A percentile compares a stretch with the other conserved stretches of the same genome.
Conservation (phyloP, 73 alveolate genomes). For the Halteria grandinella region DNA sequence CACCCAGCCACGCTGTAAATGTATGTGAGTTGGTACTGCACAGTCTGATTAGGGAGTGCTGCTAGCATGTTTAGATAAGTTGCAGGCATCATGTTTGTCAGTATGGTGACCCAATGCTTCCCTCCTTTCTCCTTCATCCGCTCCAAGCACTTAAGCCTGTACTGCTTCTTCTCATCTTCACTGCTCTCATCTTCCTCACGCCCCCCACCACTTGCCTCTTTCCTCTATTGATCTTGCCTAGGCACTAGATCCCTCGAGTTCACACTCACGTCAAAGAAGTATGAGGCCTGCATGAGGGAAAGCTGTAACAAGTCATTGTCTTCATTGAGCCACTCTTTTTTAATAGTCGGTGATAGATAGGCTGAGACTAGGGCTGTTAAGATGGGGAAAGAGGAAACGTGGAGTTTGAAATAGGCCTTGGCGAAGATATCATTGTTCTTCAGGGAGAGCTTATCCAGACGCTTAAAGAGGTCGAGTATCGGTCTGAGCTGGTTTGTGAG, state of each 20-base stretch:
- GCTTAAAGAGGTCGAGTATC: not conserved
- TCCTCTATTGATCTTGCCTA: too few relatives aligned
- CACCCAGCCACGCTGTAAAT: too few relatives aligned
- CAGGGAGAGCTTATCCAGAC: not conserved
- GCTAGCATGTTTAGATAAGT: too few relatives aligned
- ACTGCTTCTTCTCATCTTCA: too few relatives aligned
- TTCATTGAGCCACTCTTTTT: not conserved
- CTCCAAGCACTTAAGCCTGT: too few relatives aligned
- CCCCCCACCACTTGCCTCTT: too few relatives aligned
- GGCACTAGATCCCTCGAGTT: conserved; percentile 6
- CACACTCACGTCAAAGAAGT: conserved; percentile 32
- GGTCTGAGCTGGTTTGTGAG: not conserved
- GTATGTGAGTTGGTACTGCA: too few relatives aligned
- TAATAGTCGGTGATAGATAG: not conserved
- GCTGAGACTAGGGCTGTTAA: not conserved
- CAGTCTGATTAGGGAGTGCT: too few relatives aligned
- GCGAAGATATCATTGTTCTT: conserved; percentile 7
- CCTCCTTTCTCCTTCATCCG: too few relatives aligned
- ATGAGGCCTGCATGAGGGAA: not conserved
- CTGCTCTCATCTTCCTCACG: too few relatives aligned
- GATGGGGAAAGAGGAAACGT: not conserved
- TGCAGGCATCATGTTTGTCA: too few relatives aligned
- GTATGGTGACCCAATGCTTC: too few relatives aligned
- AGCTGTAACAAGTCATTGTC: conserved; percentile 13
- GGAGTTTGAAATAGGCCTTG: conserved; percentile 6